A percentile compares a stretch with the other conserved stretches of the same genome.
phyloP scores from a whole-genome alignment of 306 rosid genomes.

The Fragaria ananassa region DNA sequence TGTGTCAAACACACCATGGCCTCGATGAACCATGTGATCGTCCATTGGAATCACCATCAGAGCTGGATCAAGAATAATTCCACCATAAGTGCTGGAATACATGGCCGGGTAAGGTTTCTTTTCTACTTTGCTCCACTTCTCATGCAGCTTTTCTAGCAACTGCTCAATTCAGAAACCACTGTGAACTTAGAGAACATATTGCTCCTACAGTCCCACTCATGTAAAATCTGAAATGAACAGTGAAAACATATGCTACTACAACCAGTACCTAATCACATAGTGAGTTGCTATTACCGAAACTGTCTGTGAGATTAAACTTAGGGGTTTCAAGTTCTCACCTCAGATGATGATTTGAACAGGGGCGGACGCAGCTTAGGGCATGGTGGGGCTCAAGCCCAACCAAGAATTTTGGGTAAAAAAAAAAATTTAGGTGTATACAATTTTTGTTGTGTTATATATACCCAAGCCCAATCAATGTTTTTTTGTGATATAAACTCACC shows the following conservation, averaged over 20 bases:
- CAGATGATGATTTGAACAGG: constrained; percentile 74
- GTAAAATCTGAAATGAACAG: neutral
- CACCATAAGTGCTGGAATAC: constrained; percentile 85
- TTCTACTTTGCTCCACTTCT: constrained; percentile 63
- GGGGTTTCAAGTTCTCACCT: constrained; percentile 48
- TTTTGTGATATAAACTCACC: no score
- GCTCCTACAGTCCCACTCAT: neutral
- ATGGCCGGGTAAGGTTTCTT: constrained; percentile 75
- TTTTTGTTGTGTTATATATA: no score
- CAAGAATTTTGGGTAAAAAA: no score
- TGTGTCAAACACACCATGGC: constrained; percentile 94
- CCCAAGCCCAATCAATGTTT: no score
- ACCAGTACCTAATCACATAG: neutral
- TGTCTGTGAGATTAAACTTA: neutral
- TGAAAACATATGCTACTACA: neutral
- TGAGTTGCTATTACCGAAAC: neutral
- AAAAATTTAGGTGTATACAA: no score
- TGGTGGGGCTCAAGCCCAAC: no score
- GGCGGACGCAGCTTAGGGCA: no score
- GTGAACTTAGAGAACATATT: neutral
- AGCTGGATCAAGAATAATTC: constrained; percentile 84
- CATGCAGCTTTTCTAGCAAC: constrained; percentile 78
- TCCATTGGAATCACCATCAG: constrained; percentile 84
- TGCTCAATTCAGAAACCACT: constrained; percentile 18
- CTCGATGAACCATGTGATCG: constrained; percentile 94